phyloP scores from a whole-genome alignment of 176 grass and related monocot species.

The Oryza punctata region DNA sequence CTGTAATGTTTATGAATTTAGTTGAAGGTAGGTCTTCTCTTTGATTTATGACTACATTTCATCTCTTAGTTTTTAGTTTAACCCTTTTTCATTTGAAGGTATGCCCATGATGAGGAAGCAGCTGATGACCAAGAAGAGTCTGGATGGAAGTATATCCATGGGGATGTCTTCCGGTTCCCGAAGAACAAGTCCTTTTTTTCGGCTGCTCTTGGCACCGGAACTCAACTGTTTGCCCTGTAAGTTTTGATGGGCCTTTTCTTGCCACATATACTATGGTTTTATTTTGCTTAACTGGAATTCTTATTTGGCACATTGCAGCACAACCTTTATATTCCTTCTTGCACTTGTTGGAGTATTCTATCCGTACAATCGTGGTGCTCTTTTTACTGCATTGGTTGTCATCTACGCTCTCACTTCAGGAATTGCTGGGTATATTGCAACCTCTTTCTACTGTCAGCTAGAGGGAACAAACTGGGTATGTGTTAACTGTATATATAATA shows the following conservation, averaged over 20 bases:
- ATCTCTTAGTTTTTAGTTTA: constrained; percentile 26
- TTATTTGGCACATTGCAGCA: constrained; percentile 54
- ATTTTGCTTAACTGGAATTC: background rate
- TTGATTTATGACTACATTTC: constrained; percentile 12
- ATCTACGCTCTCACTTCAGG: constrained; percentile 98
- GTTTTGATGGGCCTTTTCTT: background rate
- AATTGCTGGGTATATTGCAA: constrained; percentile 93
- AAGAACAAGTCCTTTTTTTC: constrained; percentile 90
- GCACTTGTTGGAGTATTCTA: constrained; percentile 96
- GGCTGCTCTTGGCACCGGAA: constrained; percentile 90
- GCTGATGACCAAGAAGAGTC: constrained; percentile 96
- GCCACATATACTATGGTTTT: background rate
- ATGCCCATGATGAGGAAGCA: constrained; percentile 94
- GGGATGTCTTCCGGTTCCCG: constrained; percentile 93
- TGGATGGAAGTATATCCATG: constrained; percentile 98
- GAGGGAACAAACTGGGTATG: constrained; percentile 94
- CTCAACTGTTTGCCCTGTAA: constrained; percentile 94
- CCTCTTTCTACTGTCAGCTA: constrained; percentile 90
- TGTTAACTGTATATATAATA: constrained; percentile 13
- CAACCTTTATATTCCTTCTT: constrained; percentile 96
- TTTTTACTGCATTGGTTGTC: constrained; percentile 95
- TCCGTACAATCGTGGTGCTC: constrained; percentile 93
- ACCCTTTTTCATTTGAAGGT: constrained; percentile 51
- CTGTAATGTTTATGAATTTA: background rate
- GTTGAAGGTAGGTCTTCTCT: background rate